Conservation (phyloP, 1,284 basidiomycete species). For the Fomitopsis palustris region DNA sequence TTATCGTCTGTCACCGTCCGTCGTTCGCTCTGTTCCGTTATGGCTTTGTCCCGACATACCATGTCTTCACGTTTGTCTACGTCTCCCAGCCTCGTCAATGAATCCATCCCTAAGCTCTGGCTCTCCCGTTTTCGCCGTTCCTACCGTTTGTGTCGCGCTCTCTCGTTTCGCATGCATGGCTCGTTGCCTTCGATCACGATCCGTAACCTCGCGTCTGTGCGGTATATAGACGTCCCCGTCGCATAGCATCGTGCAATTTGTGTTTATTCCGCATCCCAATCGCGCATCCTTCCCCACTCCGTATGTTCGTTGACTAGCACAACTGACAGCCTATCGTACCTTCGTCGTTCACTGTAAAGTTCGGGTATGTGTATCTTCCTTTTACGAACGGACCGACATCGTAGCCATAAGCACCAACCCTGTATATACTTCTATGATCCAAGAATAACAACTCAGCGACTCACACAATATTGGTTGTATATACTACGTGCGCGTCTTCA, state of each 20-base stretch:
- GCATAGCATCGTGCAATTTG: constrained; percentile 14
- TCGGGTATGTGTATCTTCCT: constrained; percentile 19
- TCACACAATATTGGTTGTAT: background rate
- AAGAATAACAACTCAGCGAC: background rate
- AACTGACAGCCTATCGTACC: constrained; percentile 6
- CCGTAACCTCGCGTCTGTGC: constrained; percentile 23
- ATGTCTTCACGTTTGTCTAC: constrained; percentile 12
- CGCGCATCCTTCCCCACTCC: constrained; percentile 16
- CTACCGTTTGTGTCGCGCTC: constrained; percentile 20
- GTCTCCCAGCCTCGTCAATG: constrained; percentile 12
- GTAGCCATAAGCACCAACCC: background rate
- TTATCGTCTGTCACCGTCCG: constrained; percentile 9
- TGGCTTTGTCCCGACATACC: constrained; percentile 19
- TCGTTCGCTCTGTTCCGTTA: constrained; percentile 8
- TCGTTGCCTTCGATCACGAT: constrained; percentile 14
- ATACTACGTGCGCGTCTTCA: background rate
- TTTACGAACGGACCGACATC: background rate
- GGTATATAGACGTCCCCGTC: constrained; percentile 23
- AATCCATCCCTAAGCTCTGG: constrained; percentile 21
- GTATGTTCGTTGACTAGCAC: constrained; percentile 23
- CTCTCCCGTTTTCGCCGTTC: constrained; percentile 13
- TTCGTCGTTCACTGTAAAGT: constrained; percentile 25
- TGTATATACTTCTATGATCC: background rate
- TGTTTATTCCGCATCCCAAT: background rate
- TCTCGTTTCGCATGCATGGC: constrained; percentile 17